These are phyloP conservation scores for Zanthoxylum bungeanum DNA, from an alignment of 345 rosid genomes.

Conservation along the genomic window DNA sequence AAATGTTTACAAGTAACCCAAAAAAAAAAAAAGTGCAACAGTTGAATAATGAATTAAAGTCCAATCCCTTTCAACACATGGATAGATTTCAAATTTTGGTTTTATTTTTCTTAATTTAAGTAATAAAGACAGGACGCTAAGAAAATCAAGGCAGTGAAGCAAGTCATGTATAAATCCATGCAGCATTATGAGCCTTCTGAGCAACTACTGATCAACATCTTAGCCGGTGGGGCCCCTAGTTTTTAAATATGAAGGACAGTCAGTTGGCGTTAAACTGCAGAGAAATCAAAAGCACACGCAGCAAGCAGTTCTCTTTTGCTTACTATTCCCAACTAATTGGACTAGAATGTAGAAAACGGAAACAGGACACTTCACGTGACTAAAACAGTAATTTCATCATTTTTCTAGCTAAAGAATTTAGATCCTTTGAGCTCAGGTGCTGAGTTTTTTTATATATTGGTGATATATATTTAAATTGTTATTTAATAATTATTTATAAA, in stretches of 20 bases:
- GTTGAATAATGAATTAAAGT: not conserved
- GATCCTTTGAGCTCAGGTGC: no score
- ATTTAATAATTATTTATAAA: no score
- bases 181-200: not conserved
- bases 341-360: not conserved
- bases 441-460: no score
- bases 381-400: constrained; percentile 17
- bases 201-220: constrained; percentile 12
- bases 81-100: not conserved
- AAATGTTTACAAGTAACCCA: not conserved
- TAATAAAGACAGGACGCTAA: not conserved
- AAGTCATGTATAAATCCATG: constrained; percentile 1
- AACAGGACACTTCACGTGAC: constrained; percentile 1
- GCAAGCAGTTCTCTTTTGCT: not conserved
- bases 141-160: not conserved
- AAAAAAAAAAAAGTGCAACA: no score
- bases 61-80: not conserved
- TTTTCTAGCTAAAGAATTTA: no score
- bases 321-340: constrained; percentile 20
- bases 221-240: constrained; percentile 17
- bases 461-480: no score
- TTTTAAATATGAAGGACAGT: constrained; percentile 12
- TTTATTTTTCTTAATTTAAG: not conserved
- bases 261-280: constrained; percentile 20
- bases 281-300: constrained; percentile 25